These are phyloP conservation scores for Thuja plicata DNA, from an alignment of 83 land plant species.

Conservation along the genomic window DNA sequence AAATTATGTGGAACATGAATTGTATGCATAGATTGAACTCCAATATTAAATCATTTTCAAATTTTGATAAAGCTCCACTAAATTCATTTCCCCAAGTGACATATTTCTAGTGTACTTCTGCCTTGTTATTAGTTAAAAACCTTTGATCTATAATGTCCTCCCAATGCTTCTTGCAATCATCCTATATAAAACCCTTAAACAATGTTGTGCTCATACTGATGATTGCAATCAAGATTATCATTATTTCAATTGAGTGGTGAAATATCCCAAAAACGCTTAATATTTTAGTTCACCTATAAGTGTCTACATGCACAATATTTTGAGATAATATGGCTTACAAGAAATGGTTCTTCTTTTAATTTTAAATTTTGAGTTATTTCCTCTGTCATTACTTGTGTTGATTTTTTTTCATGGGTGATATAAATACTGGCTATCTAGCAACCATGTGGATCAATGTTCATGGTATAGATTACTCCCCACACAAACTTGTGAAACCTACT, in stretches of 20 bases:
- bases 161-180: not conserved
- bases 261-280: not conserved
- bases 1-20: not conserved
- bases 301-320: not conserved
- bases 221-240: not conserved
- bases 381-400: not conserved
- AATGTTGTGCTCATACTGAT: not conserved
- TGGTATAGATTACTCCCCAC: conserved; percentile 22
- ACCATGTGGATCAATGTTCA: conserved; percentile 32
- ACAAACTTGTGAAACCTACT: conserved; percentile 16
- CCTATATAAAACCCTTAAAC: not conserved
- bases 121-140: not conserved
- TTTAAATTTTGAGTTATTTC: too few relatives aligned
- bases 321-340: too few relatives aligned
- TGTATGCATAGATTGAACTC: not conserved
- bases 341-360: too few relatives aligned
- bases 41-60: not conserved
- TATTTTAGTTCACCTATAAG: not conserved
- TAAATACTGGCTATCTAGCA: conserved; percentile 29
- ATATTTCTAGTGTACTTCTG: not conserved
- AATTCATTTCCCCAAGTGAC: not conserved
- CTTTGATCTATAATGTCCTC: not conserved
- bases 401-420: conserved; percentile 21
- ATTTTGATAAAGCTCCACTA: not conserved
- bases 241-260: not conserved